Percentiles rank a stretch among this genome's conserved stretches.
Evolutionary conservation across 2,329 filamentous ascomycete species (phyloP).

Genomic region (Paramyrothecium sp.): DNA sequence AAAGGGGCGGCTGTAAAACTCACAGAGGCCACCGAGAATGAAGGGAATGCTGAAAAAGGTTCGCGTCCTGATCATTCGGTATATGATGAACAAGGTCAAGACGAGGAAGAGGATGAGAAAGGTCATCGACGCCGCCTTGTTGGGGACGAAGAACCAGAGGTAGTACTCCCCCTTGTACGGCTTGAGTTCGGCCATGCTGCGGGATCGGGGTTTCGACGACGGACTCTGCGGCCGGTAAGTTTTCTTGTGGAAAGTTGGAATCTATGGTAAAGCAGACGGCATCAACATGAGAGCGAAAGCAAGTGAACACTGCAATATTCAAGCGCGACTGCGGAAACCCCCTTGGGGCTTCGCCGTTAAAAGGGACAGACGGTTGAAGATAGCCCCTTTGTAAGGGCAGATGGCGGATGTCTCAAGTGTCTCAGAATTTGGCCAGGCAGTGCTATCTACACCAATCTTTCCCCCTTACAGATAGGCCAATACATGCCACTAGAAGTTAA

Average conservation of each 20-base stretch:
- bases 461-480: neutral
- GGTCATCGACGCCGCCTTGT: constrained; percentile 40
- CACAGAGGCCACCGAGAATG: constrained; percentile 45
- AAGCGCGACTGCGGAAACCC: too few species aligned
- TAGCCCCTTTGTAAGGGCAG: neutral
- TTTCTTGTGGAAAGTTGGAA: too few species aligned
- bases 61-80: constrained; percentile 38
- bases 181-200: constrained; percentile 26
- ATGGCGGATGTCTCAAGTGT: neutral
- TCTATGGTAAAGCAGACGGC: too few species aligned
- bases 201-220: too few species aligned
- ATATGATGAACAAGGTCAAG: constrained; percentile 40
- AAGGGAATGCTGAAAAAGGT: constrained; percentile 52
- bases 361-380: neutral
- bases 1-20: constrained; percentile 16
- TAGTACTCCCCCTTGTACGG: constrained; percentile 28
- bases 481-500: neutral
- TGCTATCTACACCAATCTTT: neutral
- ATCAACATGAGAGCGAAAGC: too few species aligned
- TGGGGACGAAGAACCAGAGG: constrained; percentile 35
- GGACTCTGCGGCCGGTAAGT: too few species aligned
- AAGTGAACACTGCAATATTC: too few species aligned
- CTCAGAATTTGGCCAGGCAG: neutral
- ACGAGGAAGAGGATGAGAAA: constrained; percentile 43
- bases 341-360: neutral